Evolutionary conservation across 2,329 filamentous ascomycete species (phyloP).

Genomic region (Sclerotinia spermophila): DNA sequence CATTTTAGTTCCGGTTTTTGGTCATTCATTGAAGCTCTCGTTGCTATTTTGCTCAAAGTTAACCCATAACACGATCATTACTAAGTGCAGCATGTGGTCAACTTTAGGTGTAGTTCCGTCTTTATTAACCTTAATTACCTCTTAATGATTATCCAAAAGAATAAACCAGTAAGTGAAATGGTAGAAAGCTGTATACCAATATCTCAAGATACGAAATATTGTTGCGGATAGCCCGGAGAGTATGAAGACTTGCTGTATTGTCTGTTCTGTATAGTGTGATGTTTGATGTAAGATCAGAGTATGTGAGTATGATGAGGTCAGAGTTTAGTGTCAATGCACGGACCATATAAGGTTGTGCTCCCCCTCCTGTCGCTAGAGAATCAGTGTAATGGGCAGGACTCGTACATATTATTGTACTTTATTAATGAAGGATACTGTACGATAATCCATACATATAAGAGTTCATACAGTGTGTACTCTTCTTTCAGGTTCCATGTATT

Average conservation of each 20-base stretch:
- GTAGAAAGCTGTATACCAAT: rapidly evolving
- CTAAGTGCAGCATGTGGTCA: background rate
- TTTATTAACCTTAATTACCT: rapidly evolving
- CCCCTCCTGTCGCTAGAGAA: background rate
- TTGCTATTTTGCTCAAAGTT: background rate
- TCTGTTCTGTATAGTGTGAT: background rate
- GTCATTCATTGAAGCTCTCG: rapidly evolving
- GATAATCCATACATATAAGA: background rate
- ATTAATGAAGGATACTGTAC: background rate
- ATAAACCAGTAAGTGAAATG: rapidly evolving
- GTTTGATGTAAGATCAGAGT: background rate
- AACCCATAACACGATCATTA: too few species aligned
- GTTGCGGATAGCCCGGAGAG: background rate
- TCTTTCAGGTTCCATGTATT: background rate
- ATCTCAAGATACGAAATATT: background rate
- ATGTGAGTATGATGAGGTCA: too few species aligned
- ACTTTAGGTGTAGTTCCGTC: background rate
- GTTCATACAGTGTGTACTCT: background rate
- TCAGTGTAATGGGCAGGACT: background rate
- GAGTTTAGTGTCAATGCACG: background rate
- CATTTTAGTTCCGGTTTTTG: rapidly evolving
- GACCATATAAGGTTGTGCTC: background rate
- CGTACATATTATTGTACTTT: background rate
- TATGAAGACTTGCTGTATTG: too few species aligned
- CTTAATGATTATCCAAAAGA: background rate